Evolutionary conservation across 495 filamentous ascomycete genomes (phyloP).

Genomic region (Podospora pseudopauciseta): DNA sequence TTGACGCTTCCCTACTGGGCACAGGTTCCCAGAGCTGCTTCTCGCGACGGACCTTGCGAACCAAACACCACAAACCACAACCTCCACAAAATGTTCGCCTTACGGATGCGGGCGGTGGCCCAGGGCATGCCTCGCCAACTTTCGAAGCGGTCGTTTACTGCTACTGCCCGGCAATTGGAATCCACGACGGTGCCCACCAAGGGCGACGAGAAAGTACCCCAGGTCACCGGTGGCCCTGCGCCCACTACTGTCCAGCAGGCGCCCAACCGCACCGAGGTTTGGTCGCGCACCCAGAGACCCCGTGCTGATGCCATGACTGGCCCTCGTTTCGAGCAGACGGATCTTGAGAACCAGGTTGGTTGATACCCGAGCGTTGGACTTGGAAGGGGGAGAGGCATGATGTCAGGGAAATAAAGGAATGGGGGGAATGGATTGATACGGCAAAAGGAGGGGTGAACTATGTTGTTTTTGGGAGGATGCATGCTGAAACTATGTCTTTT

Average conservation of each 20-base stretch:
- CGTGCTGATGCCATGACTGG: slow-evolving; percentile 80
- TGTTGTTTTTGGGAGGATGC: slow-evolving; percentile 6
- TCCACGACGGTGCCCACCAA: slow-evolving; percentile 15
- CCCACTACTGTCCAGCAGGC: slow-evolving; percentile 69
- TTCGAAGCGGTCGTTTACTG: slow-evolving; percentile 36
- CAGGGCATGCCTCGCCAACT: slow-evolving; percentile 28
- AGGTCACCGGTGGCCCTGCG: slow-evolving; percentile 45
- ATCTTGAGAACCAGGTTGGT: slow-evolving; percentile 82
- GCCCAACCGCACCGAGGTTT: slow-evolving; percentile 75
- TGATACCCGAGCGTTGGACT: not conserved
- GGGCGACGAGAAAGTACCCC: not conserved
- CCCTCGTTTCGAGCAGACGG: slow-evolving; percentile 94
- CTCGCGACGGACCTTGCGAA: slow-evolving; percentile 10
- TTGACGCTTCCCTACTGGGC: slow-evolving; percentile 15
- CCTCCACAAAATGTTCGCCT: slow-evolving; percentile 50
- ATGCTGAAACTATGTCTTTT: not conserved
- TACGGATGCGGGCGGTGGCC: slow-evolving; percentile 46
- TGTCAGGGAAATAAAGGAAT: not conserved
- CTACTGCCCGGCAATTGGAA: slow-evolving; percentile 39
- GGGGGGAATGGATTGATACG: not conserved
- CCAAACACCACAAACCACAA: slow-evolving; percentile 31
- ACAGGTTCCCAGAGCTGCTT: slow-evolving; percentile 7
- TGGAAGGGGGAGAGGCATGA: not conserved
- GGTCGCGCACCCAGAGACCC: slow-evolving; percentile 80
- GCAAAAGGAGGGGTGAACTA: slow-evolving; percentile 1